phyloP scores from a whole-genome alignment of 345 rosid species.

The Hibiscus syriacus region DNA sequence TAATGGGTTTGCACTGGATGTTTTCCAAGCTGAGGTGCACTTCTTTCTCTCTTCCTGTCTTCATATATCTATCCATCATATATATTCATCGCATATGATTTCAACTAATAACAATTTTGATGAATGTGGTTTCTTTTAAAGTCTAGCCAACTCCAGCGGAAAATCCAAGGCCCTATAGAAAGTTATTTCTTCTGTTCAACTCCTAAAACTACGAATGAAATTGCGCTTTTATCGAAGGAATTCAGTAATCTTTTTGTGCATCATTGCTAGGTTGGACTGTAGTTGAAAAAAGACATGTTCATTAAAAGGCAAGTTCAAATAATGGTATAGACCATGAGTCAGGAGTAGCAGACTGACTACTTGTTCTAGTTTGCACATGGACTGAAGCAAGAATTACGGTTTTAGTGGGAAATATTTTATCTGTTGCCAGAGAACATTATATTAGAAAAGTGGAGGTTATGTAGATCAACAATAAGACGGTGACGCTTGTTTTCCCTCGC shows the following conservation, averaged over 20 bases:
- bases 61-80: neutral
- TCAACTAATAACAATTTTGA: neutral
- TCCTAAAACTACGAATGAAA: neutral
- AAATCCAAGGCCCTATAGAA: neutral
- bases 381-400: neutral
- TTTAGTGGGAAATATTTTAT: neutral
- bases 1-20: slow-evolving; percentile 89
- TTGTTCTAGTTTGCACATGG: slow-evolving; percentile 7
- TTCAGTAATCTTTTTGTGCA: neutral
- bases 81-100: neutral
- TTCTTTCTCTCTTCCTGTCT: neutral
- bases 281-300: neutral
- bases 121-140: neutral
- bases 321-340: neutral
- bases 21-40: slow-evolving; percentile 91
- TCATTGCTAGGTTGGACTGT: neutral
- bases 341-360: neutral
- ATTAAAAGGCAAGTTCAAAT: neutral
- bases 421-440: neutral
- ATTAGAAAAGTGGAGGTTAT: neutral
- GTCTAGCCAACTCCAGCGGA: neutral
- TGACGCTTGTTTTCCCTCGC: neutral
- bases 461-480: neutral
- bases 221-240: neutral
- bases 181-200: slow-evolving; percentile 3